A percentile compares a stretch with the other conserved stretches of the same genome.
phyloP scores from a whole-genome alignment of 1,139 yeast species.

The Suhomyces maxii region DNA sequence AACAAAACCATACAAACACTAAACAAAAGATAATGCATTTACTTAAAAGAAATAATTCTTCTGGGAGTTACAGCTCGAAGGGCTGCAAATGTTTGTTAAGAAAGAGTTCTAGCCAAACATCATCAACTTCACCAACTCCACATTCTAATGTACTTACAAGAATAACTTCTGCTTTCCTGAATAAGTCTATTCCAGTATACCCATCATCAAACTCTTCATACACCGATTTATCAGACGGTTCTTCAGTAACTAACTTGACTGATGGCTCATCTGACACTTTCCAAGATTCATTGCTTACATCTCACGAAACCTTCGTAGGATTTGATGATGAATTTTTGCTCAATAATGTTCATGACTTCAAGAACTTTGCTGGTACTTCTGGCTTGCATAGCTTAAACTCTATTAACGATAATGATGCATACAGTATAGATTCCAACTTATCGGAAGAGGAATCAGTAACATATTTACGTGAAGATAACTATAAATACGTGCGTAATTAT shows the following conservation, averaged over 20 bases:
- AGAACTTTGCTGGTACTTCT: conserved; percentile 37
- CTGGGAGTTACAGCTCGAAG: background rate
- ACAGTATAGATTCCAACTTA: conserved; percentile 21
- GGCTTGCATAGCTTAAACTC: conserved; percentile 9
- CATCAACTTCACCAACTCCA: no score
- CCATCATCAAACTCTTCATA: conserved; percentile 13
- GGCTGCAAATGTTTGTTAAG: background rate
- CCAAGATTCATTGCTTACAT: conserved; percentile 13
- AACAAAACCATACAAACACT: conserved; percentile 1
- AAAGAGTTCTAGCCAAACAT: background rate
- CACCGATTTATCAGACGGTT: conserved; percentile 3
- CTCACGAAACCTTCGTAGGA: conserved; percentile 6
- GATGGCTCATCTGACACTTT: conserved; percentile 4
- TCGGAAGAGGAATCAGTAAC: conserved; percentile 20
- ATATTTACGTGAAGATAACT: conserved; percentile 13
- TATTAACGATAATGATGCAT: conserved; percentile 14
- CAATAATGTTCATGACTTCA: conserved; percentile 25
- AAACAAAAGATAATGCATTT: conserved; percentile 6
- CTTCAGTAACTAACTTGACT: conserved; percentile 10
- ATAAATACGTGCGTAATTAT: conserved; percentile 9
- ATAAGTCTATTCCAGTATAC: conserved; percentile 3
- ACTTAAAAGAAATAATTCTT: conserved; percentile 3
- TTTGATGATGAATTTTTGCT: conserved; percentile 32
- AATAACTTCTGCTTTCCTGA: conserved; percentile 18
- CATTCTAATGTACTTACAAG: background rate